Conservation (phyloP, 2,329 filamentous ascomycete genomes). For the Pezicula carpinea region DNA sequence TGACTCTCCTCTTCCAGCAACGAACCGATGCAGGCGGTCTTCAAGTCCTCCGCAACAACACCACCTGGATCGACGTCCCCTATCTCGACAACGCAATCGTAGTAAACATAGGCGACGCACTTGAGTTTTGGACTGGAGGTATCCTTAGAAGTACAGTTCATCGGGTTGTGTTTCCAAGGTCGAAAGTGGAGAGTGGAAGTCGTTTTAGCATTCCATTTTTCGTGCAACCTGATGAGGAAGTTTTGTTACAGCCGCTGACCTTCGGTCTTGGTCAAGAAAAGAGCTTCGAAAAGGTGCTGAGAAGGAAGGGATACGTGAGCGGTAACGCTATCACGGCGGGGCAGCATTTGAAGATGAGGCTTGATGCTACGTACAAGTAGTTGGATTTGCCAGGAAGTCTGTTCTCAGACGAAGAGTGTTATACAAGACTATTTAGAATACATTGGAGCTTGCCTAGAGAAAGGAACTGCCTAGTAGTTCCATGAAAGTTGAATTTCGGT, state of each 20-base stretch:
- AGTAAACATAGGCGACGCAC: conserved; percentile 28
- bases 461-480: too few relatives aligned
- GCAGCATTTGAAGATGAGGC: background rate
- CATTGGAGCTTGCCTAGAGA: too few relatives aligned
- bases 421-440: too few relatives aligned
- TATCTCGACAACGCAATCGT: conserved; percentile 23
- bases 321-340: background rate
- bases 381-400: too few relatives aligned
- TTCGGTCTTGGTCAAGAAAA: background rate
- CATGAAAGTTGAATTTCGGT: too few relatives aligned
- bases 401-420: too few relatives aligned
- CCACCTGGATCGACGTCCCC: conserved; percentile 23
- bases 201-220: background rate
- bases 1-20: conserved; percentile 27
- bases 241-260: background rate
- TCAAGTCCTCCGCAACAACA: conserved; percentile 19
- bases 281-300: background rate
- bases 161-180: conserved; percentile 11
- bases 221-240: background rate
- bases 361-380: background rate
- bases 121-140: conserved; percentile 21
- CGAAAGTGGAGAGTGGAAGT: background rate
- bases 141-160: conserved; percentile 19
- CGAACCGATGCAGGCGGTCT: conserved; percentile 27
- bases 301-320: background rate